Evolutionary conservation across 2,329 filamentous ascomycete genomes (phyloP).

Genomic region (Colletotrichum shisoi): DNA sequence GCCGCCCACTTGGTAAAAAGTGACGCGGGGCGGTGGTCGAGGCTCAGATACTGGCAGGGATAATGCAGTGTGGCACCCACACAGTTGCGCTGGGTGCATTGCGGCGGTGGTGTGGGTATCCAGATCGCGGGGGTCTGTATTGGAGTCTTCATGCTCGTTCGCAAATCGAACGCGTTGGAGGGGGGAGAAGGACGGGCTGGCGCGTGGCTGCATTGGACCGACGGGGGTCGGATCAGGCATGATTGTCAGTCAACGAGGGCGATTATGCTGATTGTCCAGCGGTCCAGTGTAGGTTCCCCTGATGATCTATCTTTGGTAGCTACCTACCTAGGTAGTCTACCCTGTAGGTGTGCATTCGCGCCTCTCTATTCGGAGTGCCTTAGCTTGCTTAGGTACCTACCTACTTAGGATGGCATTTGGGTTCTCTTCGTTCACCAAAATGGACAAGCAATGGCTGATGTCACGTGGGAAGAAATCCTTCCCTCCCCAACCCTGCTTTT

Average conservation of each 20-base stretch:
- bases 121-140: slow-evolving; percentile 8
- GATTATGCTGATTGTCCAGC: background rate
- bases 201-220: too few relatives aligned
- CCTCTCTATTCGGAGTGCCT: too few relatives aligned
- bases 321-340: too few relatives aligned
- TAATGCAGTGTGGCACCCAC: slow-evolving; percentile 11
- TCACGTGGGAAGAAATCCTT: slow-evolving; percentile 9
- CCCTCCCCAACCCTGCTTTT: slow-evolving; percentile 5
- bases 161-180: too few relatives aligned
- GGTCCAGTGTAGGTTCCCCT: background rate
- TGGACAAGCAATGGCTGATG: slow-evolving; percentile 28
- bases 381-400: too few relatives aligned
- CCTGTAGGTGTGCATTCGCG: too few relatives aligned
- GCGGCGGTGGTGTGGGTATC: background rate
- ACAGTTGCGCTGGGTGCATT: background rate
- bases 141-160: too few relatives aligned
- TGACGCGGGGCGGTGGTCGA: slow-evolving; percentile 12
- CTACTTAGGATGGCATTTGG: too few relatives aligned
- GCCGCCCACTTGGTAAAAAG: slow-evolving; percentile 10
- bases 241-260: background rate
- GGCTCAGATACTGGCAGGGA: slow-evolving; percentile 15
- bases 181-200: too few relatives aligned
- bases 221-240: background rate
- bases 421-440: background rate
- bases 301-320: background rate